Percentiles rank a stretch among this genome's conserved stretches.
These are phyloP conservation scores for Plantago elongata DNA, from an alignment of 257 asterid genomes.

Conservation along the genomic window DNA sequence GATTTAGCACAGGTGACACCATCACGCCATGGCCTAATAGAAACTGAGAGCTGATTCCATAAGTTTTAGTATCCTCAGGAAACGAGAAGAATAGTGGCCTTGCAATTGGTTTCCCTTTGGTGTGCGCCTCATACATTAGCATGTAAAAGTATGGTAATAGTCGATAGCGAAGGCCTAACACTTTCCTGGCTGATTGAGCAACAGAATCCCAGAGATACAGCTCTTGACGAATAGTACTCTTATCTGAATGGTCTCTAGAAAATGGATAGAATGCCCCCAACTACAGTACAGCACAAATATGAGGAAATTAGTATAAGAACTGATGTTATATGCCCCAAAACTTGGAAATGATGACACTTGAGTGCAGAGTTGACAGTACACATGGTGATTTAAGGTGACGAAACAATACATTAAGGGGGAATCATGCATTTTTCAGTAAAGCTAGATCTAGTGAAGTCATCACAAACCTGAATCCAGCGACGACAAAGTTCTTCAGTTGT, in stretches of 20 bases:
- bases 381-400: too few relatives aligned
- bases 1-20: conserved; percentile 49
- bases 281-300: conserved; percentile 20
- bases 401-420: too few relatives aligned
- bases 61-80: conserved; percentile 37
- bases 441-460: not conserved
- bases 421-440: too few relatives aligned
- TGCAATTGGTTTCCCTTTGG: conserved; percentile 53
- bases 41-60: conserved; percentile 45
- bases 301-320: not conserved
- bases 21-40: conserved; percentile 50
- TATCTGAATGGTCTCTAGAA: conserved; percentile 50
- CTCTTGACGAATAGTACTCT: conserved; percentile 36
- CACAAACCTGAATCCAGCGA: conserved; percentile 75
- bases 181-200: conserved; percentile 50
- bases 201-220: conserved; percentile 60
- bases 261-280: conserved; percentile 70
- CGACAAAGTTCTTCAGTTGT: conserved; percentile 95
- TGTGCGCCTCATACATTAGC: conserved; percentile 54
- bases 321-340: too few relatives aligned
- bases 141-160: conserved; percentile 60
- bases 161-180: conserved; percentile 49
- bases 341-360: too few relatives aligned
- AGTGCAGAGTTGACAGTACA: too few relatives aligned
- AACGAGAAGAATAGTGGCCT: conserved; percentile 67